Percentiles rank a stretch among this genome's conserved stretches.
Conservation (phyloP, 1,139 yeast species). For the Pichia sp. region DNA sequence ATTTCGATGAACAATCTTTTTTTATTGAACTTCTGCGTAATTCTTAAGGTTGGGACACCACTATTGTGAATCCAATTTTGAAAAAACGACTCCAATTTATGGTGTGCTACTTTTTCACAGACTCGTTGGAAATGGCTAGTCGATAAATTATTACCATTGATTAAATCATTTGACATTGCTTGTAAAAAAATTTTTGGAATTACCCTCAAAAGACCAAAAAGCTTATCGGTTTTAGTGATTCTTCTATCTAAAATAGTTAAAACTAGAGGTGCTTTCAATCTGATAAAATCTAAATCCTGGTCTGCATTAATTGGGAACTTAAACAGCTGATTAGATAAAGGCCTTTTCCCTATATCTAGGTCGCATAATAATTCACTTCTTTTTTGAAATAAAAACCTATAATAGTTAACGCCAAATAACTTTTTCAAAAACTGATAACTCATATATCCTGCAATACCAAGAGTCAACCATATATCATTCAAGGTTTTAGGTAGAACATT, state of each 20-base stretch:
- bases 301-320: slow-evolving; percentile 60
- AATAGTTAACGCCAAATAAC: slow-evolving; percentile 81
- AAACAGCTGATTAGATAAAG: slow-evolving; percentile 63
- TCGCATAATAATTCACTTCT: slow-evolving; percentile 62
- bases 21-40: slow-evolving; percentile 87
- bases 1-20: slow-evolving; percentile 92
- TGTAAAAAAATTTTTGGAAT: slow-evolving; percentile 87
- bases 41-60: slow-evolving; percentile 84
- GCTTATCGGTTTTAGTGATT: slow-evolving; percentile 93
- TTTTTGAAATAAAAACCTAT: slow-evolving; percentile 60
- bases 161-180: slow-evolving; percentile 91
- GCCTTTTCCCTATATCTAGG: slow-evolving; percentile 75
- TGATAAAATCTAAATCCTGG: slow-evolving; percentile 49
- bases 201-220: slow-evolving; percentile 87
- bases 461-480: slow-evolving; percentile 87
- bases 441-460: slow-evolving; percentile 85
- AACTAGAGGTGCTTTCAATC: slow-evolving; percentile 80
- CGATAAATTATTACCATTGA: slow-evolving; percentile 67
- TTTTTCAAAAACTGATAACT: slow-evolving; percentile 60
- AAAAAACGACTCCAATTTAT: slow-evolving; percentile 75
- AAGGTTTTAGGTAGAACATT: slow-evolving; percentile 77
- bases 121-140: slow-evolving; percentile 84
- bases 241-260: slow-evolving; percentile 79
- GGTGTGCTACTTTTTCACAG: slow-evolving; percentile 91
- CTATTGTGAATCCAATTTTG: slow-evolving; percentile 90